Evolutionary conservation across 345 rosid genomes (phyloP).

Genomic region (Balakata baccata): DNA sequence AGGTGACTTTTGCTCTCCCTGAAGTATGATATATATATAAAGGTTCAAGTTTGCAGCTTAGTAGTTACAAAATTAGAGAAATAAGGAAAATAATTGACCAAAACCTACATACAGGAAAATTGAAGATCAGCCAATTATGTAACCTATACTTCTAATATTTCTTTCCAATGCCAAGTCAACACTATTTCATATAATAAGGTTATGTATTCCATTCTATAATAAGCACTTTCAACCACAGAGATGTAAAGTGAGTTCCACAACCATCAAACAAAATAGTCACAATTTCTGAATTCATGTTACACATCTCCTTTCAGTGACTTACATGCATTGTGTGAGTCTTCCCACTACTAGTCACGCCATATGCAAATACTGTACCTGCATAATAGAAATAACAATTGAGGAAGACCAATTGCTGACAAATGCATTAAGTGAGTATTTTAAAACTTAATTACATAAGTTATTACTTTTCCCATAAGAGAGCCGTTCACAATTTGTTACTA

Average conservation of each 20-base stretch:
- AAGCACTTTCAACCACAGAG: background rate
- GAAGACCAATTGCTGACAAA: background rate
- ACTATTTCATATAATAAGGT: background rate
- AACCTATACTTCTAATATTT: background rate
- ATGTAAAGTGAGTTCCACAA: background rate
- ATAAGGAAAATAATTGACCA: slow-evolving; percentile 2
- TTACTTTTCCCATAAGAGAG: background rate
- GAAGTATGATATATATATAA: slow-evolving; percentile 9
- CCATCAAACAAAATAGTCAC: background rate
- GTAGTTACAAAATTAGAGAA: background rate
- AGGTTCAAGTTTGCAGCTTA: slow-evolving; percentile 5
- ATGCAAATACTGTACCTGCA: slow-evolving; percentile 94
- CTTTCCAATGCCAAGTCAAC: background rate
- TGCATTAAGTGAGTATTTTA: background rate
- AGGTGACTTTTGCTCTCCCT: slow-evolving; percentile 99
- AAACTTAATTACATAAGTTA: background rate
- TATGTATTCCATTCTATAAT: background rate
- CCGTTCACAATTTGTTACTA: background rate
- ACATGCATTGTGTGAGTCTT: slow-evolving; percentile 98
- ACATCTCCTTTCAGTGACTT: slow-evolving; percentile 34
- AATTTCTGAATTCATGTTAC: background rate
- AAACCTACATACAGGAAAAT: background rate
- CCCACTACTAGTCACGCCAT: slow-evolving; percentile 97
- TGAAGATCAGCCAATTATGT: background rate
- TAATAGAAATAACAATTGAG: background rate